These are phyloP conservation scores for Hyphopichia buzzinii DNA, from an alignment of 1,139 yeast genomes.

Conservation along the genomic window DNA sequence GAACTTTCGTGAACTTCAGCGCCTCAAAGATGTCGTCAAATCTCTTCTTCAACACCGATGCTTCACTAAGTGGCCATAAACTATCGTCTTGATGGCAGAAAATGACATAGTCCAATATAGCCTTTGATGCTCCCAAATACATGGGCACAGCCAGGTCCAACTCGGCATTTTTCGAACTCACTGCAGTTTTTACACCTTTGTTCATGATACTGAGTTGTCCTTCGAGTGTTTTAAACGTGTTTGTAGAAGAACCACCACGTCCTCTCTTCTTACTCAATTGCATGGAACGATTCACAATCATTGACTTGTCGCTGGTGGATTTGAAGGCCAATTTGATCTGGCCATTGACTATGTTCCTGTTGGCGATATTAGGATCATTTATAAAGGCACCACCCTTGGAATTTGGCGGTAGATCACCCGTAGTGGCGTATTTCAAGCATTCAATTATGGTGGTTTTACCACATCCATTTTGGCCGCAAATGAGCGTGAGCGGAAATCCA, in stretches of 20 bases:
- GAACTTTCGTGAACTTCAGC: conserved; percentile 84
- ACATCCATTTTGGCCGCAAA: conserved; percentile 95
- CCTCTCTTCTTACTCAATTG: conserved; percentile 62
- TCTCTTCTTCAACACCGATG: conserved; percentile 80
- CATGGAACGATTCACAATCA: conserved; percentile 86
- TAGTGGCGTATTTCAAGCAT: conserved; percentile 88
- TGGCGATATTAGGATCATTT: conserved; percentile 84
- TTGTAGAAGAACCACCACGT: conserved; percentile 31
- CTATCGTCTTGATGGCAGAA: conserved; percentile 98
- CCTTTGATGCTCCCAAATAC: conserved; percentile 82
- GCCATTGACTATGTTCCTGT: conserved; percentile 76
- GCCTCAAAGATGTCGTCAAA: conserved; percentile 98
- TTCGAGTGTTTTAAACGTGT: conserved; percentile 86
- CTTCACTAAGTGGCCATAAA: conserved; percentile 95
- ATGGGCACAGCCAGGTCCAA: conserved; percentile 79
- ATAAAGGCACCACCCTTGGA: conserved; percentile 95
- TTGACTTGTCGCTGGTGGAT: conserved; percentile 68
- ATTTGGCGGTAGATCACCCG: conserved; percentile 95
- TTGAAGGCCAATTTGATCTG: conserved; percentile 87
- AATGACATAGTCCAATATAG: conserved; percentile 86
- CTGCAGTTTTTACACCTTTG: conserved; percentile 65
- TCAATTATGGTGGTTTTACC: conserved; percentile 99
- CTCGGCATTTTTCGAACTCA: conserved; percentile 83
- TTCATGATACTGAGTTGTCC: conserved; percentile 75
- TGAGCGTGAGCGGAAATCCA: conserved; percentile 85